These are phyloP conservation scores for Boletus pseudo-olivaceus DNA, from an alignment of 768 basidiomycete genomes.

Conservation along the genomic window DNA sequence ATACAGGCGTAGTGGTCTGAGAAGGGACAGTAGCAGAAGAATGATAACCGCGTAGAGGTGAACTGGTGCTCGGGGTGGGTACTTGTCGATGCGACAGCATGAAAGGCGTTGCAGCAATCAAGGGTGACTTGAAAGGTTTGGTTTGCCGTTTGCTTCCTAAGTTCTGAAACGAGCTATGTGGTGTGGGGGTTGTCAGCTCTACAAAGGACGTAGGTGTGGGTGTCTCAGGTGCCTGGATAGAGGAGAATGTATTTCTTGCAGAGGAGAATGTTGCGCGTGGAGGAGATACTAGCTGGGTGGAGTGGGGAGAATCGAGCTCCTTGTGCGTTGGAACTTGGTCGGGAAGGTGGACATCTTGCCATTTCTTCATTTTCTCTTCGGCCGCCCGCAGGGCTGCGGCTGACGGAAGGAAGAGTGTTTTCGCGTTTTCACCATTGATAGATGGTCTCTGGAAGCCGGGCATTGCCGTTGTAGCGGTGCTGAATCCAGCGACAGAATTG, in stretches of 20 bases:
- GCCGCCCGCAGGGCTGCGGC: conserved; percentile 52
- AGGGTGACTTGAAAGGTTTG: conserved; percentile 49
- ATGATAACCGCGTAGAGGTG: conserved; percentile 12
- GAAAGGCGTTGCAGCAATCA: conserved; percentile 22
- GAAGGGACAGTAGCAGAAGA: conserved; percentile 3
- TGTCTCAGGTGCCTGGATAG: conserved; percentile 32
- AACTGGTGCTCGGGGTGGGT: conserved; percentile 30
- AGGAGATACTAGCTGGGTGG: conserved; percentile 9
- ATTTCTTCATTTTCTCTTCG: conserved; percentile 46
- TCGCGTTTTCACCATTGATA: background rate
- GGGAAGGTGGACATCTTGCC: conserved; percentile 37
- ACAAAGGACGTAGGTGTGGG: conserved; percentile 34
- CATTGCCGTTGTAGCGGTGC: conserved; percentile 30
- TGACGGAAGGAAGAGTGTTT: conserved; percentile 50
- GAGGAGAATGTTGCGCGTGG: conserved; percentile 35
- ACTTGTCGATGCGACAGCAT: conserved; percentile 12
- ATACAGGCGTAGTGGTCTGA: conserved; percentile 21
- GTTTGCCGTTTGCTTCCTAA: conserved; percentile 12
- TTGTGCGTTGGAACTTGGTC: conserved; percentile 22
- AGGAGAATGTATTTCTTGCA: conserved; percentile 35
- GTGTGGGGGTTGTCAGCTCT: conserved; percentile 9
- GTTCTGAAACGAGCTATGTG: conserved; percentile 9
- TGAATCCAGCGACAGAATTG: conserved; percentile 34
- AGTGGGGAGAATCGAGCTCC: conserved; percentile 1
- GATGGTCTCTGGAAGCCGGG: conserved; percentile 20